A percentile compares a stretch with the other conserved stretches of the same genome.
Conservation (phyloP, 805 yeast species). For the Cyberlindnera euphorbiae region DNA sequence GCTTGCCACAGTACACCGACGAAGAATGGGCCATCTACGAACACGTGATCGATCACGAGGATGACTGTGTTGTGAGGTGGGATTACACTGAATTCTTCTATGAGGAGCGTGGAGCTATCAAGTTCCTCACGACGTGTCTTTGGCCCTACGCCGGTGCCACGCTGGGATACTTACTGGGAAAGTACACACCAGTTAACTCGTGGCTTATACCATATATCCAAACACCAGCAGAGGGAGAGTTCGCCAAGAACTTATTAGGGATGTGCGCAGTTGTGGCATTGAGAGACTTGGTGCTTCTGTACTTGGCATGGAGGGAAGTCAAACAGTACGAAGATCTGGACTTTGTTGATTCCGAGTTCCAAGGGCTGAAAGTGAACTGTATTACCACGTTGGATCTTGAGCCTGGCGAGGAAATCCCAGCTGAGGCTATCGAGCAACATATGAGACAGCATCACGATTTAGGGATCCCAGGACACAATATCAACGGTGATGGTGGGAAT, state of each 20-base stretch:
- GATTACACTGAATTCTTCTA: slow-evolving; percentile 7
- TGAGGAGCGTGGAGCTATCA: not conserved
- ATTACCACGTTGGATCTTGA: not conserved
- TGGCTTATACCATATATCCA: slow-evolving; percentile 19
- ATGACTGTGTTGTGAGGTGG: not conserved
- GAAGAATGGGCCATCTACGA: slow-evolving; percentile 1
- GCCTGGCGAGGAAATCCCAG: not conserved
- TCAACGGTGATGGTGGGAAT: not conserved
- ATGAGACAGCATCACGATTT: not conserved
- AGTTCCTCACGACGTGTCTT: slow-evolving; percentile 3
- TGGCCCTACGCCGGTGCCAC: slow-evolving; percentile 6
- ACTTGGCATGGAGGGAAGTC: slow-evolving; percentile 29
- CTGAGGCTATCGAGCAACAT: not conserved
- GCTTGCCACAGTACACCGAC: slow-evolving; percentile 4
- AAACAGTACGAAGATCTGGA: slow-evolving; percentile 25
- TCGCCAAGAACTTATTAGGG: slow-evolving; percentile 32
- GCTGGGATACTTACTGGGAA: slow-evolving; percentile 15
- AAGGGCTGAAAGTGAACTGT: slow-evolving; percentile 8
- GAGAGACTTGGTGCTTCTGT: slow-evolving; percentile 31
- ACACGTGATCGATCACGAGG: not conserved
- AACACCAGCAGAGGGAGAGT: slow-evolving; percentile 36
- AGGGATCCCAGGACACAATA: not conserved
- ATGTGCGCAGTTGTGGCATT: slow-evolving; percentile 26
- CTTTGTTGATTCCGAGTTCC: slow-evolving; percentile 13
- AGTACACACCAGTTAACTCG: slow-evolving; percentile 20